Evolutionary conservation across 2,329 filamentous ascomycete genomes (phyloP), one percentile per base, ranked within the genome.

Genomic region (Madurella mycetomatis): DNA sequence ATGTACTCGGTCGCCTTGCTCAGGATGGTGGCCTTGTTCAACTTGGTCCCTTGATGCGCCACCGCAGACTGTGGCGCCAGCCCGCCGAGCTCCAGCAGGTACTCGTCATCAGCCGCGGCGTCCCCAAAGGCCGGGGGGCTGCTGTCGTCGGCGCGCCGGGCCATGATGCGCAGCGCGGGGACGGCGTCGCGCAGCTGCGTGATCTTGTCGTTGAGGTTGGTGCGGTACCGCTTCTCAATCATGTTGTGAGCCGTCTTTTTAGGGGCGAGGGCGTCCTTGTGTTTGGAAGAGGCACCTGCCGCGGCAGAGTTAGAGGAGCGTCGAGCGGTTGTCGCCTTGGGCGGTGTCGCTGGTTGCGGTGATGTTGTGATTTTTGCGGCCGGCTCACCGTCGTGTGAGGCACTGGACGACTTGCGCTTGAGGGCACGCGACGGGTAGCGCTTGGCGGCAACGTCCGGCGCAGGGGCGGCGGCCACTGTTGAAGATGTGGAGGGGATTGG

Each of bases 241-340:
- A 92, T 87, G 71, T 91, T 92, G 72, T 92, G 88, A 9, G 88
- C 86, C 32, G 87, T 87, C 75, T 91, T 92, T 74, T 90, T 91
- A 19, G 65, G 68, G 2, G 51, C 61, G 19, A 62, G 57, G 16
- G 45, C 40, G 2, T 19, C 44, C 11, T 51, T 51, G 17, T 53
- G 54, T 30, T 53, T 56, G 47, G 50, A 17, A 25, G 25, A 25
- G 25, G 25, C 25, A 3, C 25, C 25, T 18, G 5, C 25, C 12
- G 48, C 37, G 19, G 56, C 31, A 48, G 44, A 31, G 53, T 47
- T 49, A 56, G 19, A 47, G 39, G 44, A 53, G 31, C 30, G 41
- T 49, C 34, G 15, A 59, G 55, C 2, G 63, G 59, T 11, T 57
- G 55, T 2, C 56, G 56, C 12, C 62, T 61, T 1, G 61, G 51